phyloP scores from a whole-genome alignment of 164 flowering plant species.

The Brasenia schreberi region DNA sequence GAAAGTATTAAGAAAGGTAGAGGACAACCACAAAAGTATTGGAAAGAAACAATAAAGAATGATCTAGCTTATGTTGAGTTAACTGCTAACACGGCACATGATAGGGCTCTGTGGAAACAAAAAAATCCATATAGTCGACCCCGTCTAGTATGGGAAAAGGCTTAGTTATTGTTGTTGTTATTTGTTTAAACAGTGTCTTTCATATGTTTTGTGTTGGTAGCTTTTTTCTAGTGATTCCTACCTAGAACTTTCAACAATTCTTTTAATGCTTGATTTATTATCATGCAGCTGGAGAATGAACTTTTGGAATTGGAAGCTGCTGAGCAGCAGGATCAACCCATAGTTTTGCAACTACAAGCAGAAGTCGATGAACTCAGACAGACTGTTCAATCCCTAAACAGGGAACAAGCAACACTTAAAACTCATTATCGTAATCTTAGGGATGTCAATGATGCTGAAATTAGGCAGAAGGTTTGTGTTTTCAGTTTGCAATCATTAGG shows the following conservation, averaged over 20 bases:
- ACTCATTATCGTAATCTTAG: slow-evolving; percentile 35
- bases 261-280: neutral
- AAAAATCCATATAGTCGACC: too few relatives aligned
- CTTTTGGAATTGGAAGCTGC: slow-evolving; percentile 34
- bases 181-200: too few relatives aligned
- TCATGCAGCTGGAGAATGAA: slow-evolving; percentile 52
- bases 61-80: too few relatives aligned
- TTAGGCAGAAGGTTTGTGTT: neutral
- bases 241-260: neutral
- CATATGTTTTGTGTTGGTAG: too few relatives aligned
- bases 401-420: slow-evolving; percentile 54
- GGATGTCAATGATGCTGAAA: slow-evolving; percentile 16
- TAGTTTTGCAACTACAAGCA: slow-evolving; percentile 49
- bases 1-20: too few relatives aligned
- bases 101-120: too few relatives aligned
- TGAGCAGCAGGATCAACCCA: slow-evolving; percentile 55
- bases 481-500: neutral
- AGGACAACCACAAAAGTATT: too few relatives aligned
- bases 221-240: neutral
- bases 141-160: too few relatives aligned
- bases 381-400: slow-evolving; percentile 53
- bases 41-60: too few relatives aligned
- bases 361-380: slow-evolving; percentile 60
- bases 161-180: too few relatives aligned
- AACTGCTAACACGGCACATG: too few relatives aligned